phyloP scores from a whole-genome alignment of 139 green algal genomes.

The Chlorella sp. region DNA sequence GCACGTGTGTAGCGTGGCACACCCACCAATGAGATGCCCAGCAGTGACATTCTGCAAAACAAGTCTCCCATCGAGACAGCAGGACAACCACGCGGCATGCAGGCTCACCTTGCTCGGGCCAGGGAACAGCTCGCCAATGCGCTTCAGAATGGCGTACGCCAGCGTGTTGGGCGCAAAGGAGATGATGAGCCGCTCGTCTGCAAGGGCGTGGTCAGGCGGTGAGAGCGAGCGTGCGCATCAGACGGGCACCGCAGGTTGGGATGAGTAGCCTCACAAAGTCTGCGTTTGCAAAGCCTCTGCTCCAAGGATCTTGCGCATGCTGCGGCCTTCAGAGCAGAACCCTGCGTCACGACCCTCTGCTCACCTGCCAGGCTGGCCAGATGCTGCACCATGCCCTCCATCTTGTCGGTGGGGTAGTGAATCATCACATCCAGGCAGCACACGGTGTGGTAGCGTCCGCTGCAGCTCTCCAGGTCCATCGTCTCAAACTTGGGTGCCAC shows the following conservation, averaged over 20 bases:
- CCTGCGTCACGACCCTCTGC: no score
- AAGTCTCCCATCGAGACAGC: no score
- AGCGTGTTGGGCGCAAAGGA: constrained; percentile 95
- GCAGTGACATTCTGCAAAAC: no score
- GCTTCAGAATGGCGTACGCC: constrained; percentile 83
- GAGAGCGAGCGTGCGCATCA: no score
- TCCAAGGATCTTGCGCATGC: no score
- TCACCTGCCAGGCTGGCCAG: constrained; percentile 78
- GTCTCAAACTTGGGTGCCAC: constrained; percentile 89
- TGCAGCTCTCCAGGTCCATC: constrained; percentile 84
- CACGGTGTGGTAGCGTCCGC: constrained; percentile 93
- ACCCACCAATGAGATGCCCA: background rate
- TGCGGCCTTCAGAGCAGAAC: no score
- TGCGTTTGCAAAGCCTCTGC: no score
- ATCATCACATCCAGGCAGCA: constrained; percentile 99
- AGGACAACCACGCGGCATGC: background rate
- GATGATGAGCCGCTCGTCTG: constrained; percentile 89
- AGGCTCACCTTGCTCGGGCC: constrained; percentile 67
- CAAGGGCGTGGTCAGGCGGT: no score
- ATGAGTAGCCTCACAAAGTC: no score
- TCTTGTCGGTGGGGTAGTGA: constrained; percentile 97
- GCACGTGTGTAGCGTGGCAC: background rate
- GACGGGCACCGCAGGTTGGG: no score
- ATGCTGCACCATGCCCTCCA: constrained; percentile 93
- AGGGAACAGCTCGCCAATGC: constrained; percentile 98